These are phyloP conservation scores for Rhodamnia rubescens DNA, from an alignment of 345 rosid species.

Conservation along the genomic window DNA sequence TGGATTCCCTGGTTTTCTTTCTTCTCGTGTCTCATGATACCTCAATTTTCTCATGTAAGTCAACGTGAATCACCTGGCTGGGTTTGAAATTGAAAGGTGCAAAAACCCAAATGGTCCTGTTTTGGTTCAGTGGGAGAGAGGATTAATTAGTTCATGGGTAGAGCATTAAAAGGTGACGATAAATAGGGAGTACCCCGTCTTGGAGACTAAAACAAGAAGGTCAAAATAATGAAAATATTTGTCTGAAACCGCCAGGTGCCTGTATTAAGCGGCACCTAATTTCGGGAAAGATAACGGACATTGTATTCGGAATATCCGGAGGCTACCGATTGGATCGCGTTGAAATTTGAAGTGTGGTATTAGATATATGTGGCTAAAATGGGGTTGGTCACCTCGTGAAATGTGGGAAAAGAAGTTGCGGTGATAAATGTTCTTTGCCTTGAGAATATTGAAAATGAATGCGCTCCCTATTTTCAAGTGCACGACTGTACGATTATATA, in stretches of 20 bases:
- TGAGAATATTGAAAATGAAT: background rate
- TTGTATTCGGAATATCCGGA: background rate
- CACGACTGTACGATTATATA: background rate
- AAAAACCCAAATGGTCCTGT: background rate
- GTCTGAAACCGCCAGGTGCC: accelerated
- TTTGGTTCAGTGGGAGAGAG: background rate
- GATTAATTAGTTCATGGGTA: background rate
- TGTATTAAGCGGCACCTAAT: background rate
- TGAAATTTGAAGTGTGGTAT: background rate
- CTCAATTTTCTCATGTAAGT: background rate
- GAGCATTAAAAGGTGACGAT: background rate
- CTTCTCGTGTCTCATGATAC: background rate
- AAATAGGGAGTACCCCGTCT: background rate
- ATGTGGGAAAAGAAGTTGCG: no score
- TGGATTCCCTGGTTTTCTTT: background rate
- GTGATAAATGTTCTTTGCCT: background rate
- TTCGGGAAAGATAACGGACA: background rate
- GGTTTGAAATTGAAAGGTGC: background rate
- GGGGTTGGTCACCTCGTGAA: accelerated
- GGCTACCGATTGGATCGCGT: accelerated
- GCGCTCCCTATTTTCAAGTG: accelerated
- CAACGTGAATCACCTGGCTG: background rate
- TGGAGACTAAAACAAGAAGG: background rate
- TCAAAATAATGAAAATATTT: background rate
- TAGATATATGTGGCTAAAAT: background rate